Conservation (phyloP, 495 filamentous ascomycete genomes). For the Xylaria castorea region DNA sequence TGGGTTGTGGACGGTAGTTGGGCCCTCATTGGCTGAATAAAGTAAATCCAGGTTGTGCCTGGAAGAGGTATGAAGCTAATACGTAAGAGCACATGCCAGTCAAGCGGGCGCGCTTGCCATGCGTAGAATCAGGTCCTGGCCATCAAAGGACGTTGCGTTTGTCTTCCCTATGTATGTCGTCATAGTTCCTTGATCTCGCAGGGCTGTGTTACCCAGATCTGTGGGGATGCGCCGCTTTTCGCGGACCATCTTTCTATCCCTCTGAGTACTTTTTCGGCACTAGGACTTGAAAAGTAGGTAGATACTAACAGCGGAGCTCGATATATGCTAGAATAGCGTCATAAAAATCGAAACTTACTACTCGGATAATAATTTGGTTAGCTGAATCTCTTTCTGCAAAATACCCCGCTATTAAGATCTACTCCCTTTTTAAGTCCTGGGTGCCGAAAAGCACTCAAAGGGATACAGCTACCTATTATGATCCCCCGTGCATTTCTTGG, state of each 20-base stretch:
- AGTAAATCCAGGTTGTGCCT: background rate
- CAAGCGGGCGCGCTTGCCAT: background rate
- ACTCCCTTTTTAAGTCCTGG: too few relatives aligned
- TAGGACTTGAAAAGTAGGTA: too few relatives aligned
- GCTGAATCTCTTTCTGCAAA: too few relatives aligned
- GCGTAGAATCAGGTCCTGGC: background rate
- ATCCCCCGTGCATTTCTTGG: background rate
- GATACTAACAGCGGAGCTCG: too few relatives aligned
- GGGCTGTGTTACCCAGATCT: conserved; percentile 7
- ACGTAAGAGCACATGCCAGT: conserved; percentile 6
- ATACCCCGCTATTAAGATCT: too few relatives aligned
- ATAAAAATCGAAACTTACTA: too few relatives aligned
- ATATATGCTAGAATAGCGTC: too few relatives aligned
- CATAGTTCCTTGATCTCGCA: conserved; percentile 9
- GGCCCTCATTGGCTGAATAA: conserved; percentile 1
- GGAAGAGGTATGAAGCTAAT: background rate
- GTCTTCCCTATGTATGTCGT: conserved; percentile 8
- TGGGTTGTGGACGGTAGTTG: background rate
- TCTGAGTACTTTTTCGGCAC: too few relatives aligned
- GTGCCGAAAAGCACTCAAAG: too few relatives aligned
- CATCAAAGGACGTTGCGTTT: background rate
- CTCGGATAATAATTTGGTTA: too few relatives aligned
- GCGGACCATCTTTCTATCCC: background rate
- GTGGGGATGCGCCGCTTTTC: background rate
- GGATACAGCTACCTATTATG: too few relatives aligned